Conservation (phyloP, 2,329 filamentous ascomycete genomes). For the Clonostachys rhizophaga region DNA sequence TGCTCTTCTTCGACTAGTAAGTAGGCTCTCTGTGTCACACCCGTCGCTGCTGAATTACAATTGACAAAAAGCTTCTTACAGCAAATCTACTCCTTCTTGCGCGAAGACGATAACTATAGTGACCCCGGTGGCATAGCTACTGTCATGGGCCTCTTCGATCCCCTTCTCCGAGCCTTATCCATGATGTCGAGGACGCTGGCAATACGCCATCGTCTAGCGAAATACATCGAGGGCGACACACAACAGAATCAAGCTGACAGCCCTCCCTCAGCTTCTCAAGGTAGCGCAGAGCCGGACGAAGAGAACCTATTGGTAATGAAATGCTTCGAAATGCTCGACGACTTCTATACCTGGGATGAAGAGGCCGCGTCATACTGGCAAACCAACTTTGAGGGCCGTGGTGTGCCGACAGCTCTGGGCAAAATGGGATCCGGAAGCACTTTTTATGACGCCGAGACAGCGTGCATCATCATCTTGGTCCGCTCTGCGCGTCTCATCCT, state of each 20-base stretch:
- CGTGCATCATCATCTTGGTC: slow-evolving; percentile 22
- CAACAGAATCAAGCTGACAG: neutral
- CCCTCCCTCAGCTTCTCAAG: slow-evolving; percentile 1
- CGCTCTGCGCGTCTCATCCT: slow-evolving; percentile 21
- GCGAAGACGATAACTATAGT: slow-evolving; percentile 19
- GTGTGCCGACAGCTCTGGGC: slow-evolving; percentile 16
- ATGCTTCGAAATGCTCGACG: slow-evolving; percentile 19
- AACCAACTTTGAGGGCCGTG: slow-evolving; percentile 17
- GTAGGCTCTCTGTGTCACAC: slow-evolving; percentile 3
- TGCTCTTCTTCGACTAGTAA: slow-evolving; percentile 19
- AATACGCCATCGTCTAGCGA: slow-evolving; percentile 5
- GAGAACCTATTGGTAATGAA: slow-evolving; percentile 4
- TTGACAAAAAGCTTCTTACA: slow-evolving; percentile 2
- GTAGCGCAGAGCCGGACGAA: neutral
- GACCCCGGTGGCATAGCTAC: slow-evolving; percentile 20
- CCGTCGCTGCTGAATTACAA: too few species aligned
- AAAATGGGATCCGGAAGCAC: slow-evolving; percentile 9
- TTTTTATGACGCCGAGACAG: slow-evolving; percentile 21
- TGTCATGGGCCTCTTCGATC: slow-evolving; percentile 17
- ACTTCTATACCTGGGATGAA: slow-evolving; percentile 18
- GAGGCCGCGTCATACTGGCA: slow-evolving; percentile 22
- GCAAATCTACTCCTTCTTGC: slow-evolving; percentile 25
- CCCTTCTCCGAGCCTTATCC: slow-evolving; percentile 18
- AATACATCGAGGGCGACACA: neutral
- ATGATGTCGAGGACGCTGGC: slow-evolving; percentile 19